Base-by-base conservation (phyloP, 495 filamentous ascomycete genomes). In the Trichocladium uniseriatum region DNA sequence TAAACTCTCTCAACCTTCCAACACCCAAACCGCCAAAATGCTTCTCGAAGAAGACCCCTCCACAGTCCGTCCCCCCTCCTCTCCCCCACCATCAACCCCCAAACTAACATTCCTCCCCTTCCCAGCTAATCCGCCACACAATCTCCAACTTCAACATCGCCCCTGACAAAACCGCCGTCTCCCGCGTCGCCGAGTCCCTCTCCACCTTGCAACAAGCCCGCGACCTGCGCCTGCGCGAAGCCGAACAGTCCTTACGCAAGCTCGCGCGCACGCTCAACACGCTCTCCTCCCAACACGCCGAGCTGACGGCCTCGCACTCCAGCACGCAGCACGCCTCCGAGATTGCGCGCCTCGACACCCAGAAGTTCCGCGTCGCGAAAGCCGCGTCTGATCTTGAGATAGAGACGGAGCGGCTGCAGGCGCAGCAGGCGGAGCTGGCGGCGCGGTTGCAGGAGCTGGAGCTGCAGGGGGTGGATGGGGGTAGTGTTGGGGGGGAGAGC, bases 1-100 rank as follows among this genome's bases (percentile, higher is more conserved):
- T 22, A 14, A 49, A 24, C 38, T 19, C 13, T 16, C 11, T 38
- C 37, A 24, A 19, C 6, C 38, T 16, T 0, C 37, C 28, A 20
- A 24, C 9, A 10, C 41, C 19, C 18, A 36, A 62, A 38, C 54
- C 44, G 45, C 48, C 77, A 85, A 61, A 54, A 97, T 97, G 92
- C 76, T 98, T 62, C 88, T 98, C 71, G 92, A 97, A 72, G 92
- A 97, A 72, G 86, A 88, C 64, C 92, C 92, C 51, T 86, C 82
- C 36, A 83, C 82, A 20, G 87, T 91, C 79, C 18, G 75, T 32
- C 15, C 9, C 51, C 27, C 19, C 36, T 37, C 41, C 42, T 14
- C 29, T n/a, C 22, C 36, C 22, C 51, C 20, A 27, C 19, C 36
- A 42, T 0, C 19, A 19, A 22, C n/a, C 44, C 14, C 1, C 45